Percentiles rank a stretch among this genome's conserved stretches.
Conservation (phyloP, 371 early-diverging fungal species). For the Rhizomucor miehei region DNA sequence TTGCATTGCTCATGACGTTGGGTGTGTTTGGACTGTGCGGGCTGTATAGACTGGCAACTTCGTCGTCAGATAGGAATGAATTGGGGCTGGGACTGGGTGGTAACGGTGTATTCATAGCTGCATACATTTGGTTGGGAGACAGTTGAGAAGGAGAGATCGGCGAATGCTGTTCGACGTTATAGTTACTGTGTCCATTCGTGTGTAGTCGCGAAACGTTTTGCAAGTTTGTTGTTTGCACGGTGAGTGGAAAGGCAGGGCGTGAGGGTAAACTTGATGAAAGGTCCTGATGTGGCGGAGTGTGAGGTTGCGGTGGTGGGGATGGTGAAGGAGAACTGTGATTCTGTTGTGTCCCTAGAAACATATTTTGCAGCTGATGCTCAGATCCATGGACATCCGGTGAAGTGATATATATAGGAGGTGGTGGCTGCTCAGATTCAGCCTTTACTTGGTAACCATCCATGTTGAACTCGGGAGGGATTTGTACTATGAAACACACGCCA, state of each 20-base stretch:
- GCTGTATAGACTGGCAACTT: slow-evolving; percentile 11
- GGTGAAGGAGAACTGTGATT: slow-evolving; percentile 11
- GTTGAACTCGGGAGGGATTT: slow-evolving; percentile 42
- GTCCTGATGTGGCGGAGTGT: slow-evolving; percentile 5
- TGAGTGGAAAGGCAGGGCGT: slow-evolving; percentile 7
- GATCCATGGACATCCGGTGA: slow-evolving; percentile 34
- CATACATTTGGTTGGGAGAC: slow-evolving; percentile 2
- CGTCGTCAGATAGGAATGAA: slow-evolving; percentile 20
- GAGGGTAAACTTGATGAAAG: slow-evolving; percentile 7
- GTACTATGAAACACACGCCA: slow-evolving; percentile 6
- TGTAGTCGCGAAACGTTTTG: background rate
- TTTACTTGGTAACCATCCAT: slow-evolving; percentile 29
- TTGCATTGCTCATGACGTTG: slow-evolving; percentile 5
- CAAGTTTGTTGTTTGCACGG: slow-evolving; percentile 5
- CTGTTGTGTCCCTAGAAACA: slow-evolving; percentile 6
- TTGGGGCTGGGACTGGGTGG: slow-evolving; percentile 19
- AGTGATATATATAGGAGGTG: slow-evolving; percentile 58
- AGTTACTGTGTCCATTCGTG: background rate
- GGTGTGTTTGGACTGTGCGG: slow-evolving; percentile 22
- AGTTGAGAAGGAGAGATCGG: slow-evolving; percentile 5
- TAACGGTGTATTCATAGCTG: slow-evolving; percentile 14
- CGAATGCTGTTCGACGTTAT: background rate
- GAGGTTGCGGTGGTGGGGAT: slow-evolving; percentile 12
- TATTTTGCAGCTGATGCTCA: slow-evolving; percentile 7
- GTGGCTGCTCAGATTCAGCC: slow-evolving; percentile 33